Conservation (phyloP, 345 rosid species). For the Sisymbrium irio region DNA sequence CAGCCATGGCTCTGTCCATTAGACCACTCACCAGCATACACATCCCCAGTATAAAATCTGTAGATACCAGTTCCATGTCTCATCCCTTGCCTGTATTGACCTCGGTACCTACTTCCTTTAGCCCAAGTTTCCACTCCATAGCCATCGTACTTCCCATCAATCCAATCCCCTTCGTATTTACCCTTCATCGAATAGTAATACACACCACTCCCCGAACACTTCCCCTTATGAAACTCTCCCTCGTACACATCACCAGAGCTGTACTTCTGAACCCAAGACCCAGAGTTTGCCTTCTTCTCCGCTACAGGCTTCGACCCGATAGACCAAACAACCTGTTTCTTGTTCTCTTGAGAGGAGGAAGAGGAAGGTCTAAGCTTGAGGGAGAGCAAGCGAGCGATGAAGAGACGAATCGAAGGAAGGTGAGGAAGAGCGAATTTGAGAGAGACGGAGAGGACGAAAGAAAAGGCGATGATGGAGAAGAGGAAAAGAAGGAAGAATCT, state of each 20-base stretch:
- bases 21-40: conserved; percentile 89
- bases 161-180: conserved; percentile 84
- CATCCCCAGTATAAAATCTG: conserved; percentile 73
- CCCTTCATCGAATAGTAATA: conserved; percentile 70
- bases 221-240: conserved; percentile 77
- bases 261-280: conserved; percentile 66
- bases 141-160: conserved; percentile 80
- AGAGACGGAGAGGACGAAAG: conserved; percentile 26
- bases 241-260: conserved; percentile 81
- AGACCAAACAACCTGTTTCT: conserved; percentile 72
- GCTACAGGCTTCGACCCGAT: conserved; percentile 67
- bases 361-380: conserved; percentile 43
- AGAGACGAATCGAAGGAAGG: conserved; percentile 52
- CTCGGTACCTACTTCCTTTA: conserved; percentile 77
- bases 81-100: conserved; percentile 78
- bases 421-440: conserved; percentile 61
- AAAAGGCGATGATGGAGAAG: conserved; percentile 26
- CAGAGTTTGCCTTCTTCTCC: conserved; percentile 52
- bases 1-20: conserved; percentile 86
- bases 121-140: conserved; percentile 90
- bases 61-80: conserved; percentile 85
- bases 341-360: conserved; percentile 32
- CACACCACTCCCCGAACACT: conserved; percentile 82
- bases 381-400: conserved; percentile 59
- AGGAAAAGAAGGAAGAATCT: conserved; percentile 34